These are phyloP conservation scores for Acrocalymma vagum DNA, from an alignment of 2,329 filamentous ascomycete species.

Conservation along the genomic window DNA sequence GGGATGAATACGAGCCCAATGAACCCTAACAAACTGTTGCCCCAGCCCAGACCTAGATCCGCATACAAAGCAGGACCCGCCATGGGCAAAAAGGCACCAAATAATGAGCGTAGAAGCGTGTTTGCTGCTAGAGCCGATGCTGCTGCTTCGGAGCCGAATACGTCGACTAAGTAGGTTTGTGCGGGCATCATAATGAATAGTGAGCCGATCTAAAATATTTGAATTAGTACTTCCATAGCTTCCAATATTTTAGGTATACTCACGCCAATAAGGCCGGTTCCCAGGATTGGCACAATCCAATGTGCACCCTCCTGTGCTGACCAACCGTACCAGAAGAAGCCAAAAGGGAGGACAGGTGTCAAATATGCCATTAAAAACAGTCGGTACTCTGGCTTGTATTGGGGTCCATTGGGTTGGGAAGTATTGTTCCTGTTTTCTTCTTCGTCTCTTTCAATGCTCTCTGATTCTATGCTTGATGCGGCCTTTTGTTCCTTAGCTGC, in stretches of 20 bases:
- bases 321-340: constrained; percentile 61
- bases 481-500: neutral
- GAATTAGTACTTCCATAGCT: too few species aligned
- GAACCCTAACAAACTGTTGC: constrained; percentile 68
- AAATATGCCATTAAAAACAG: constrained; percentile 15
- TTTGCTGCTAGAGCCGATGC: constrained; percentile 47
- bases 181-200: constrained; percentile 30
- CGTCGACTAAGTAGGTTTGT: constrained; percentile 45
- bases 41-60: constrained; percentile 35
- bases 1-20: constrained; percentile 72
- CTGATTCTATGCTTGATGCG: neutral
- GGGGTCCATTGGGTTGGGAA: too few species aligned
- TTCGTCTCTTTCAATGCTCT: neutral
- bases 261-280: constrained; percentile 20
- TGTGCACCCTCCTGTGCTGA: constrained; percentile 59
- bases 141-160: constrained; percentile 34
- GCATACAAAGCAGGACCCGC: constrained; percentile 26
- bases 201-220: constrained; percentile 5
- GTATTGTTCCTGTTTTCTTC: neutral
- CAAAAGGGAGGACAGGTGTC: constrained; percentile 33
- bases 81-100: constrained; percentile 30
- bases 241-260: neutral
- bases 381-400: constrained; percentile 28
- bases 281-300: constrained; percentile 59
- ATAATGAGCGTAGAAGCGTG: constrained; percentile 23